Evolutionary conservation across 495 filamentous ascomycete species (phyloP).

Genomic region (Penicillium nucicola): DNA sequence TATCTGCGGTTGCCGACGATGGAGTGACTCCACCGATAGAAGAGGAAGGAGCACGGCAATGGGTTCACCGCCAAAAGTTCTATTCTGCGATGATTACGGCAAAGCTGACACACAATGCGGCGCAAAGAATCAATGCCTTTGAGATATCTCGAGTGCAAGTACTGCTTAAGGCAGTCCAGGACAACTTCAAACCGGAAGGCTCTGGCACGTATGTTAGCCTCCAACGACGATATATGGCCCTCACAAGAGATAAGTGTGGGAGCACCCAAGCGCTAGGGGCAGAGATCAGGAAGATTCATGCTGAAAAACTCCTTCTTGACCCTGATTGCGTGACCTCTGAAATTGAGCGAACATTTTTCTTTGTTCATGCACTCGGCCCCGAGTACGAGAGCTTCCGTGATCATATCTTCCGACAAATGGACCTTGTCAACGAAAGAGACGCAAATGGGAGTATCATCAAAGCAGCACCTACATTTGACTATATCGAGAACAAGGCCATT

Average conservation of each 20-base stretch:
- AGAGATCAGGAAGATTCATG: too few species aligned
- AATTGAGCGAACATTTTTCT: conserved; percentile 15
- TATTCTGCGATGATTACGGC: conserved; percentile 13
- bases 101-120: conserved; percentile 10
- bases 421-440: conserved; percentile 13
- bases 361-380: conserved; percentile 5
- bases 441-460: conserved; percentile 9
- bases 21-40: too few species aligned
- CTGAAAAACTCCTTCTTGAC: conserved; percentile 11
- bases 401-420: conserved; percentile 12
- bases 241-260: conserved; percentile 10
- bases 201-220: conserved; percentile 9
- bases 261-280: conserved; percentile 14
- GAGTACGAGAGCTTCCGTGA: conserved; percentile 15
- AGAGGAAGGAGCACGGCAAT: conserved; percentile 9
- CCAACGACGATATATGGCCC: conserved; percentile 9
- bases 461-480: conserved; percentile 12
- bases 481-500: conserved; percentile 17
- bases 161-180: conserved; percentile 8
- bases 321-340: conserved; percentile 11
- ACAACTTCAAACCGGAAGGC: conserved; percentile 12
- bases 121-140: conserved; percentile 11
- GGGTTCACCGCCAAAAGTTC: conserved; percentile 6
- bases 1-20: too few species aligned
- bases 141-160: conserved; percentile 5